phyloP scores from a whole-genome alignment of 139 green algal species.

The Chlamydomonas schloesseri region DNA sequence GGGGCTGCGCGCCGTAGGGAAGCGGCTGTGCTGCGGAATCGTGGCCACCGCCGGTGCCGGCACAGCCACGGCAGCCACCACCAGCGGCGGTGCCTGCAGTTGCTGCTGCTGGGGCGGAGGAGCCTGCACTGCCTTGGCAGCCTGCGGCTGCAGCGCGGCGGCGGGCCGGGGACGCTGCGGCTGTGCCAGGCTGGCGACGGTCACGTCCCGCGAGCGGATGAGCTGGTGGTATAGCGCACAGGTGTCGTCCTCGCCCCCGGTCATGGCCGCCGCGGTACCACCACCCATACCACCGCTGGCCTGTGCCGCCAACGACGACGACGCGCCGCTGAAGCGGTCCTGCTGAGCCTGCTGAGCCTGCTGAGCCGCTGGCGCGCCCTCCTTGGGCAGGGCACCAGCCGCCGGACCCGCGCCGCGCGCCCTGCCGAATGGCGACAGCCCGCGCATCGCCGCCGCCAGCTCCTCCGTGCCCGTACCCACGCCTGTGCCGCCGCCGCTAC shows the following conservation, averaged over 20 bases:
- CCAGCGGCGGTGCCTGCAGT: neutral
- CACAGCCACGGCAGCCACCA: no score
- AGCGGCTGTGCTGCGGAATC: neutral
- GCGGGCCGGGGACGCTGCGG: neutral
- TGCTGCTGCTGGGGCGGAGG: no score
- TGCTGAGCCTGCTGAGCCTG: no score
- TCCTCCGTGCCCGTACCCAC: neutral
- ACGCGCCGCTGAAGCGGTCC: neutral
- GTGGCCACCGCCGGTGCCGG: no score
- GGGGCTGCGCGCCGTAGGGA: no score
- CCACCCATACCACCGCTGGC: neutral
- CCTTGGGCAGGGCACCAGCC: no score
- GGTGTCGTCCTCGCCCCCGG: conserved; percentile 39
- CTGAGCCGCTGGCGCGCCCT: no score
- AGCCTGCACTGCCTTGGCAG: neutral
- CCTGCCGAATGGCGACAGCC: neutral
- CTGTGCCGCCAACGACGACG: no score
- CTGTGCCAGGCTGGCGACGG: neutral
- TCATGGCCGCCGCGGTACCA: neutral
- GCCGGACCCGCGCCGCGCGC: neutral
- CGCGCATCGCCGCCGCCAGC: neutral
- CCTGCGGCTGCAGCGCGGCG: no score
- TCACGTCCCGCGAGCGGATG: conserved; percentile 43
- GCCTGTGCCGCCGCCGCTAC: neutral
- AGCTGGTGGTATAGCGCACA: conserved; percentile 54